A percentile compares a stretch with the other conserved stretches of the same genome.
Evolutionary conservation across 495 filamentous ascomycete genomes (phyloP).

Genomic region (Lasiosphaeriaceae sp.): DNA sequence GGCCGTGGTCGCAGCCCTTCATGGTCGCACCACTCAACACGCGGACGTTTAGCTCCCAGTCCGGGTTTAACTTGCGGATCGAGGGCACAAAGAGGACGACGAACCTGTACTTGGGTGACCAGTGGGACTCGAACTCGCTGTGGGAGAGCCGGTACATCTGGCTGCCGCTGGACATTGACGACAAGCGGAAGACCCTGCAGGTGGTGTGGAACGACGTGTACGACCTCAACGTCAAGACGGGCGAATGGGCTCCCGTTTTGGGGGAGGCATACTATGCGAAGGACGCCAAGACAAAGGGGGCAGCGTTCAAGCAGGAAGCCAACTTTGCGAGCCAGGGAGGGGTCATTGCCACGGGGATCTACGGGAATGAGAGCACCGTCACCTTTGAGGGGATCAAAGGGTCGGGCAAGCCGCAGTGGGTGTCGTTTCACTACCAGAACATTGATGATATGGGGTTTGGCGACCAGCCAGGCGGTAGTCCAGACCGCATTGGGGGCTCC

Average conservation of each 20-base stretch:
- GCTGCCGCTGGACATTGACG: conserved; percentile 45
- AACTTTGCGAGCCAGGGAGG: conserved; percentile 43
- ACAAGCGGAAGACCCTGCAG: conserved; percentile 31
- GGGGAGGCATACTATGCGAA: conserved; percentile 39
- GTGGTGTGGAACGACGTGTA: conserved; percentile 43
- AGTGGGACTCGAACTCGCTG: conserved; percentile 51
- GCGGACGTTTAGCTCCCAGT: conserved; percentile 50
- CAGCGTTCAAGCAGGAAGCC: conserved; percentile 47
- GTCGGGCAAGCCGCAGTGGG: conserved; percentile 48
- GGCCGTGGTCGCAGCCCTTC: conserved; percentile 50
- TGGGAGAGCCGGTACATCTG: conserved; percentile 53
- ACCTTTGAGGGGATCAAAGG: conserved; percentile 46
- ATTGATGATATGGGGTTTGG: conserved; percentile 30
- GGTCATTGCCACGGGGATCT: conserved; percentile 44
- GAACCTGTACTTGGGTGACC: conserved; percentile 48
- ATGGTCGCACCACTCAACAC: conserved; percentile 46
- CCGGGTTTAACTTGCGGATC: conserved; percentile 45
- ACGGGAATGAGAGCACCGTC: conserved; percentile 49
- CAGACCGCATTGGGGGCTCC: conserved; percentile 38
- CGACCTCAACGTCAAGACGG: conserved; percentile 44
- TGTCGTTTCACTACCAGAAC: conserved; percentile 51
- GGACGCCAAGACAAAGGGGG: conserved; percentile 37
- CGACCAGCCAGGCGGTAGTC: conserved; percentile 38
- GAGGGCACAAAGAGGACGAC: conserved; percentile 44
- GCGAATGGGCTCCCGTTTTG: conserved; percentile 38